Evolutionary conservation across 805 yeast species (phyloP).

Genomic region (Hanseniaspora taiwanica): DNA sequence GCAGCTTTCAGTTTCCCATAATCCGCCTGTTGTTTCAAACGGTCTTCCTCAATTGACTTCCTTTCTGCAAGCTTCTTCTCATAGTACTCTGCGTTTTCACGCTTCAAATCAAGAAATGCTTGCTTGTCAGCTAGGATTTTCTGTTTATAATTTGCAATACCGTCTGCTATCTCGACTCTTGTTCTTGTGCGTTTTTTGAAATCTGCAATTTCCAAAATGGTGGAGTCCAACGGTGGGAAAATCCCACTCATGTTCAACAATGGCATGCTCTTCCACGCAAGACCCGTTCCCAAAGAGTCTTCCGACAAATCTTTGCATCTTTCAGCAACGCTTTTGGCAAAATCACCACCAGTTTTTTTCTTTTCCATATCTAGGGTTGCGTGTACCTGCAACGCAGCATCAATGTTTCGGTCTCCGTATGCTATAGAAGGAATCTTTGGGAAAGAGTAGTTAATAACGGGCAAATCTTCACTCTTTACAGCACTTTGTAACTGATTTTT

Average conservation of each 20-base stretch:
- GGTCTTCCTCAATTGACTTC: background rate
- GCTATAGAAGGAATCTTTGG: constrained; percentile 20
- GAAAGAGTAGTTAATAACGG: constrained; percentile 11
- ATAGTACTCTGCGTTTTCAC: background rate
- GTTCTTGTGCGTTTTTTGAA: background rate
- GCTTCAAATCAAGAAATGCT: background rate
- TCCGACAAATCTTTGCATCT: constrained; percentile 3
- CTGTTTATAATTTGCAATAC: background rate
- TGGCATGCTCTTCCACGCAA: background rate
- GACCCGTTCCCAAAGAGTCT: background rate
- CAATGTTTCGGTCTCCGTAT: constrained; percentile 21
- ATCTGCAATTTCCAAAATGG: background rate
- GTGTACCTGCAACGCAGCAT: constrained; percentile 25
- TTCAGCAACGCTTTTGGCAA: constrained; percentile 12
- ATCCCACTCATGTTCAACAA: background rate
- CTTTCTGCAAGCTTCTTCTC: background rate
- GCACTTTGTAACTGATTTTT: background rate
- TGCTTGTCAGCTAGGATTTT: background rate
- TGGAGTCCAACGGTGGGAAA: background rate
- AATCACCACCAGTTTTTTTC: constrained; percentile 26
- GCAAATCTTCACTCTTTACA: background rate
- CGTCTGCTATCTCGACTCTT: background rate
- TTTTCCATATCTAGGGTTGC: background rate
- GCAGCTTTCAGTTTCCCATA: background rate
- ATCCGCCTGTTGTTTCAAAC: background rate